These are phyloP conservation scores for Colletotrichum tropicicola DNA, from an alignment of 2,329 filamentous ascomycete species.

Conservation along the genomic window DNA sequence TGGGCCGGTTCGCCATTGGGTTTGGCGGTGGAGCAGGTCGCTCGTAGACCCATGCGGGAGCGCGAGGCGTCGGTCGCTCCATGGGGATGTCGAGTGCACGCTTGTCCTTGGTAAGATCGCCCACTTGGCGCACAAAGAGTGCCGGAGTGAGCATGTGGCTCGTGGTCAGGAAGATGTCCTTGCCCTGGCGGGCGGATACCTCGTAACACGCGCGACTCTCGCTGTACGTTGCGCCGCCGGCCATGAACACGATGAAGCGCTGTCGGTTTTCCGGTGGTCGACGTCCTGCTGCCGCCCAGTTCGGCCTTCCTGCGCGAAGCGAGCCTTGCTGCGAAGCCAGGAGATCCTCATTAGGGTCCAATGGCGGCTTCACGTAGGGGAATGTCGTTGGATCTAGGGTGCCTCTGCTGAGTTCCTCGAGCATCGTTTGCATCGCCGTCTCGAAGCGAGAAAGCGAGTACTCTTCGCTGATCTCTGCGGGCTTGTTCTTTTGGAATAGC, in stretches of 20 bases:
- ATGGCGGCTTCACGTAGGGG: slow-evolving; percentile 77
- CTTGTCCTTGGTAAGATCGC: slow-evolving; percentile 80
- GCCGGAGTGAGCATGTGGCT: slow-evolving; percentile 92
- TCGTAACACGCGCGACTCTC: slow-evolving; percentile 93
- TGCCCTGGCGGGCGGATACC: slow-evolving; percentile 73
- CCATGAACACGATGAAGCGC: slow-evolving; percentile 92
- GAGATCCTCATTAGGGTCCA: slow-evolving; percentile 69
- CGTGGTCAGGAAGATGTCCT: slow-evolving; percentile 88
- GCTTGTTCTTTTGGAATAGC: slow-evolving; percentile 76
- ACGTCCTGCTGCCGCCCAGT: slow-evolving; percentile 88
- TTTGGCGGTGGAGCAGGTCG: slow-evolving; percentile 65
- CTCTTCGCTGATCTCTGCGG: slow-evolving; percentile 71
- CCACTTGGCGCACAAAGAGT: slow-evolving; percentile 83
- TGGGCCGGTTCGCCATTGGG: slow-evolving; percentile 41
- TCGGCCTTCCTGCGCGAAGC: slow-evolving; percentile 89
- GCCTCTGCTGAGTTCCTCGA: slow-evolving; percentile 77
- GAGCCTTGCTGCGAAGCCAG: slow-evolving; percentile 72
- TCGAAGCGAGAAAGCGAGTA: slow-evolving; percentile 89
- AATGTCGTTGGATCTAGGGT: slow-evolving; percentile 73
- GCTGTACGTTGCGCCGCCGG: slow-evolving; percentile 92
- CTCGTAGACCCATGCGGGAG: slow-evolving; percentile 88
- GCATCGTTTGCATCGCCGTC: slow-evolving; percentile 81
- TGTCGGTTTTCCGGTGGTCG: slow-evolving; percentile 82
- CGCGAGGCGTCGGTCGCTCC: slow-evolving; percentile 81
- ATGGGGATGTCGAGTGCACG: slow-evolving; percentile 81